Evolutionary conservation across 1,139 yeast species (phyloP), one percentile per base, ranked within the genome.

Genomic region (Hyphopichia fennica): DNA sequence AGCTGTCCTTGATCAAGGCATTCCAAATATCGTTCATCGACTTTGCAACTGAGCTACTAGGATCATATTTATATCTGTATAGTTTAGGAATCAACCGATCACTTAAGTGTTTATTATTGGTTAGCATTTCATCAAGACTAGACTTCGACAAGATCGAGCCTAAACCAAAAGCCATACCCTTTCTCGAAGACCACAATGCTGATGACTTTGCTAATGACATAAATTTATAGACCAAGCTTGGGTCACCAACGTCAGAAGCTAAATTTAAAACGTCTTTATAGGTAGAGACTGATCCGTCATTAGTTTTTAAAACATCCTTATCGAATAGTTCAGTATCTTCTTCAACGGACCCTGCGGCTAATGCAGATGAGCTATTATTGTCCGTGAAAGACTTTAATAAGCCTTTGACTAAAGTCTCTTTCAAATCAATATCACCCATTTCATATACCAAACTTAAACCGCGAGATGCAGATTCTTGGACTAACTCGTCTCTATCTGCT

Each of bases 171-270:
- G 98, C 98, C 57, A 91, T 83, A 41, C 98, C 98, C 51, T 87
- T 87, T 57, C 96, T 75, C 0, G 97, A 87, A 0, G 95, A 81
- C 98, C 99, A 93, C 30, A 91, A 67, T 0, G 95, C 83, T 0
- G 96, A 87, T 41, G 85, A 85, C 47, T 88, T 86, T 0, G 98
- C 96, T 43, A 93, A 67, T 0, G 96, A 83, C 96, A 93, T 89
- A 57, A 93, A 93, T 56, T 90, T 88, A 62, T 93, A 93, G 5
- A 93, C 96, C 52, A 93, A 75, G 55, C 95, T 80, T 17, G 98
- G 96, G 61, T 93, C 97, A 34, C 98, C 98, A 4, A 90, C 95
- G 57, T 93, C 98, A 2, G 95, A 82, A 0, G 98, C 98, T 40
- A 93, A 71, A 53, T 75, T 86, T 51, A 91, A 69, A 27, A 91